phyloP scores from a whole-genome alignment of 169 alveolate species.

The Nephromyces sp. region DNA sequence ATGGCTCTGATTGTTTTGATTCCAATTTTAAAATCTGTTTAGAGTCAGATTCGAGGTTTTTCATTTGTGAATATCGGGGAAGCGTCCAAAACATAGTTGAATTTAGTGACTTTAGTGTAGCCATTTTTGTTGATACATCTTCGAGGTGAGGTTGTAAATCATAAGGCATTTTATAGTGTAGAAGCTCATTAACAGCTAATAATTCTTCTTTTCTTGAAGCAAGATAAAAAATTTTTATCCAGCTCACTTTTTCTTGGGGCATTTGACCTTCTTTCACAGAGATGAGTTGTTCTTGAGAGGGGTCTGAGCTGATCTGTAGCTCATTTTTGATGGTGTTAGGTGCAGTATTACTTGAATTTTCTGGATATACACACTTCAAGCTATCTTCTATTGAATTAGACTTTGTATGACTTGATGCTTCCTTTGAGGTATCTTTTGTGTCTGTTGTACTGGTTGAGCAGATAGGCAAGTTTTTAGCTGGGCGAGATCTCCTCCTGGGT shows the following conservation, averaged over 20 bases:
- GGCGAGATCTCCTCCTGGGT: neutral
- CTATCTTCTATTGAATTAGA: neutral
- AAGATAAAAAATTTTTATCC: neutral
- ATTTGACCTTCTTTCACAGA: neutral
- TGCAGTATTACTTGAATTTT: neutral
- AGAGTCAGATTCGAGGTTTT: too few species aligned
- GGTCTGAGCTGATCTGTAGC: neutral
- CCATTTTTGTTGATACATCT: neutral
- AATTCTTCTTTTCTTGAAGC: neutral
- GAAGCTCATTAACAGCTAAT: neutral
- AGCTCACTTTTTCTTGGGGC: neutral
- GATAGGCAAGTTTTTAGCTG: neutral
- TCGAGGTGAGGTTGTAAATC: slow-evolving; percentile 15
- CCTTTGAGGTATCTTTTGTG: neutral
- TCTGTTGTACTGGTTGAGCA: neutral
- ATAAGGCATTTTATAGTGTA: slow-evolving; percentile 15
- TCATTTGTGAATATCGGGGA: neutral
- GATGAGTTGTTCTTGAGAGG: neutral
- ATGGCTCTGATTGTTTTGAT: too few species aligned
- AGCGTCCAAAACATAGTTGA: neutral
- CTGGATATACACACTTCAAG: too few species aligned
- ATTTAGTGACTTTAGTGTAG: neutral
- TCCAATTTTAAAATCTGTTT: too few species aligned
- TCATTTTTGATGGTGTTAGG: neutral
- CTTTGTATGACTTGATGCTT: neutral